Evolutionary conservation across 495 filamentous ascomycete genomes (phyloP).

Genomic region (Glonium stellatum): DNA sequence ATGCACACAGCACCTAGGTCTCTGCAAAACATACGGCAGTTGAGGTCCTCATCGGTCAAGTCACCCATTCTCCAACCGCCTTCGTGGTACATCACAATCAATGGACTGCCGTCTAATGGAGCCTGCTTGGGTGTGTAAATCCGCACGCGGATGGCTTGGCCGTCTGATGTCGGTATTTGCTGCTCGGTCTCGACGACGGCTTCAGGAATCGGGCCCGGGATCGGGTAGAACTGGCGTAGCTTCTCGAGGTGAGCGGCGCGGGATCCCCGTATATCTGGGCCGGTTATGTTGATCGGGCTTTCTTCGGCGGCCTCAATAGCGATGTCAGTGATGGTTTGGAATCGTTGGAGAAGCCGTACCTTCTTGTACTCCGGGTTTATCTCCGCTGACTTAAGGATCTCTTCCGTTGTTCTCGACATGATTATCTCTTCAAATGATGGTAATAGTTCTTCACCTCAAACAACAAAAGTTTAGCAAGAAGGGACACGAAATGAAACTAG

Average conservation of each 20-base stretch:
- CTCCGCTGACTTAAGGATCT: not conserved
- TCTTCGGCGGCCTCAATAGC: slow-evolving; percentile 12
- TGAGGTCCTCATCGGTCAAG: slow-evolving; percentile 25
- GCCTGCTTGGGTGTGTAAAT: slow-evolving; percentile 20
- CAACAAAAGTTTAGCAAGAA: no score
- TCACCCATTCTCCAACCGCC: slow-evolving; percentile 28
- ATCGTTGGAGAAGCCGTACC: not conserved
- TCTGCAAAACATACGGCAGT: slow-evolving; percentile 23
- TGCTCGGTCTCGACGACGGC: slow-evolving; percentile 22
- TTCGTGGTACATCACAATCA: slow-evolving; percentile 25
- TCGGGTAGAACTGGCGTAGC: slow-evolving; percentile 23
- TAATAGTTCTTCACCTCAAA: not conserved
- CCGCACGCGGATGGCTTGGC: slow-evolving; percentile 12
- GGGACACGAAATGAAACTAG: no score
- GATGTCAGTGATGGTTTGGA: not conserved
- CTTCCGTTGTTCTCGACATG: not conserved
- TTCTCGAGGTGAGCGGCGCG: slow-evolving; percentile 17
- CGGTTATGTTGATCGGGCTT: slow-evolving; percentile 7
- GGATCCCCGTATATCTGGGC: slow-evolving; percentile 12
- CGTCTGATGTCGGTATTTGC: slow-evolving; percentile 21
- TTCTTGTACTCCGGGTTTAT: not conserved
- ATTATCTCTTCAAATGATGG: not conserved
- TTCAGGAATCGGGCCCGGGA: slow-evolving; percentile 21
- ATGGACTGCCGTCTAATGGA: slow-evolving; percentile 17
- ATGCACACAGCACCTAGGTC: slow-evolving; percentile 24